phyloP scores from a whole-genome alignment of 169 alveolate genomes.

The Plasmodium knowlesi region DNA sequence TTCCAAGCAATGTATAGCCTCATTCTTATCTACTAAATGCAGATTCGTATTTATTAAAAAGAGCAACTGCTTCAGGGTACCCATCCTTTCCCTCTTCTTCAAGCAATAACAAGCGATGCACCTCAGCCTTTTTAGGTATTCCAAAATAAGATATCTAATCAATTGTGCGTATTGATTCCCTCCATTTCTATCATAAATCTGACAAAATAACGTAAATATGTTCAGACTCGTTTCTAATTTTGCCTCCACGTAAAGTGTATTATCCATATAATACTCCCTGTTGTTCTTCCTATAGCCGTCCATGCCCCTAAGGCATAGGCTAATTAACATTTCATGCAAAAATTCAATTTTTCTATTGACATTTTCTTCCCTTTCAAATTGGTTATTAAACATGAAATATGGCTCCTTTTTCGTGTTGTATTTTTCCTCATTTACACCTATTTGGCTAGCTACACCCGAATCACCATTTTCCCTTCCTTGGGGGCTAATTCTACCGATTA shows the following conservation, averaged over 20 bases:
- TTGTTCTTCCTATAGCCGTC: constrained; percentile 16
- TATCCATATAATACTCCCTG: constrained; percentile 4
- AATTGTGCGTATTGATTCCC: constrained; percentile 17
- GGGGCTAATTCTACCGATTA: background rate
- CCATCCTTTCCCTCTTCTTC: background rate
- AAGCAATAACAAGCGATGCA: constrained; percentile 18
- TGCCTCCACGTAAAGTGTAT: background rate
- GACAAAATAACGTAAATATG: constrained; percentile 21
- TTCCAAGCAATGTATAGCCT: constrained; percentile 5
- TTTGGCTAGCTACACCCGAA: background rate
- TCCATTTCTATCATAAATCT: background rate
- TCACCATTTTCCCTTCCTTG: background rate
- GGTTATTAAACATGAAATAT: constrained; percentile 7
- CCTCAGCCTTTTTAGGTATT: constrained; percentile 27
- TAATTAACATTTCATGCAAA: constrained; percentile 49
- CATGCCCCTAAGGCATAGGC: constrained; percentile 51
- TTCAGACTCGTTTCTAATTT: constrained; percentile 36
- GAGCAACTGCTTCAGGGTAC: constrained; percentile 6
- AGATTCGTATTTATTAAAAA: constrained; percentile 24
- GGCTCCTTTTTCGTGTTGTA: background rate
- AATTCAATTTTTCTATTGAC: constrained; percentile 1
- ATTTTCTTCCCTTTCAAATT: constrained; percentile 15
- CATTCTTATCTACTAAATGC: constrained; percentile 15
- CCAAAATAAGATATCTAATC: constrained; percentile 18
- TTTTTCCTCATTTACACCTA: background rate